phyloP scores from a whole-genome alignment of 148 eudicot genomes.

The Nepenthes mirabilis region DNA sequence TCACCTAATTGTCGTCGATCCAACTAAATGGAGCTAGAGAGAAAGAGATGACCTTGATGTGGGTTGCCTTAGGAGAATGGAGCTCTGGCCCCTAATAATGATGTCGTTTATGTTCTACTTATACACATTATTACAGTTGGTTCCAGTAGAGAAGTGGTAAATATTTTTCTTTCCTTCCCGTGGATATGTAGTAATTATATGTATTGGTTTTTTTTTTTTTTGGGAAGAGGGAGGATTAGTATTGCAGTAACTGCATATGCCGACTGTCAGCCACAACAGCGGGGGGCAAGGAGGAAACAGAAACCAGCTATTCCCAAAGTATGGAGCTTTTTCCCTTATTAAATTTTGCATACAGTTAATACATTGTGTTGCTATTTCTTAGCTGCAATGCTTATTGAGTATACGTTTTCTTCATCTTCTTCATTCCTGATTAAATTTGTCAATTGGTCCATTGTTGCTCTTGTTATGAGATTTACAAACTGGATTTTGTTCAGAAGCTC shows the following conservation, averaged over 20 bases:
- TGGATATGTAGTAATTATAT: background rate
- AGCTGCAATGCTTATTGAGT: background rate
- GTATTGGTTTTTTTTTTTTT: background rate
- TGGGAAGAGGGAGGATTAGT: conserved; percentile 78
- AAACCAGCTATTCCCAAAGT: conserved; percentile 86
- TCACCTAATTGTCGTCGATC: no score
- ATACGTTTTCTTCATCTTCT: background rate
- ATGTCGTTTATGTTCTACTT: no score
- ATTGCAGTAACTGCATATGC: conserved; percentile 45
- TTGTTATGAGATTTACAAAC: no score
- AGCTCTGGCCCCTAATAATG: no score
- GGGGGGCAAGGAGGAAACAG: conserved; percentile 39
- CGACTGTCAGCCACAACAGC: conserved; percentile 32
- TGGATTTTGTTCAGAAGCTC: no score
- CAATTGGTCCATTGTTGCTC: no score
- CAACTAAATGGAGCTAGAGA: no score
- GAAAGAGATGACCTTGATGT: no score
- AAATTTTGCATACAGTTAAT: background rate
- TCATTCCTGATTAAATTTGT: no score
- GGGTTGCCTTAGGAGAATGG: no score
- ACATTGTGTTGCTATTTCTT: background rate
- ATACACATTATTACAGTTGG: no score
- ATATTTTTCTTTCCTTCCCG: background rate
- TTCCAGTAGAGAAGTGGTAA: background rate
- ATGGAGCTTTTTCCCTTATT: conserved; percentile 9